Evolutionary conservation across 305 asterid species (phyloP).

Genomic region (Solanum hybrid): DNA sequence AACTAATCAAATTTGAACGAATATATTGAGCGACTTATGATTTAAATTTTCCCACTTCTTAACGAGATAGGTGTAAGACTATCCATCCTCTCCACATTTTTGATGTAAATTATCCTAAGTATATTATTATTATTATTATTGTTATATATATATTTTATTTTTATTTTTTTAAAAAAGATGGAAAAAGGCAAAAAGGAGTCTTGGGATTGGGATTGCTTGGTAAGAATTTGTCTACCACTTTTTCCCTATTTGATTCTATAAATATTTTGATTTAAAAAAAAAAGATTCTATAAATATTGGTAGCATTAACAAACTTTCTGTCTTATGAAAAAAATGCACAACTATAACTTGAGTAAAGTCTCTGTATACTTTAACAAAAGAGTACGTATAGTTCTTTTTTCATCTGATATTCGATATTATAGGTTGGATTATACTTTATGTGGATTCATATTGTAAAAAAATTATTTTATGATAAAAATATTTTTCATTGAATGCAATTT

Average conservation of each 20-base stretch:
- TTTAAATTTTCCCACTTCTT: neutral
- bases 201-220: neutral
- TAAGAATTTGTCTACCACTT: neutral
- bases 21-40: too few species aligned
- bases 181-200: neutral
- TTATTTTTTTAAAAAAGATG: too few species aligned
- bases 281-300: too few species aligned
- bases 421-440: neutral
- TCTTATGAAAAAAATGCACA: neutral
- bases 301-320: neutral
- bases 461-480: too few species aligned
- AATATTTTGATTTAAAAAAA: too few species aligned
- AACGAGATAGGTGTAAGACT: neutral
- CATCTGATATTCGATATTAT: neutral
- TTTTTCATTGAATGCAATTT: too few species aligned
- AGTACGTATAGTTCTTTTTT: neutral
- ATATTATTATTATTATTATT: too few species aligned
- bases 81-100: too few species aligned
- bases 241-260: neutral
- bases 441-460: accelerated
- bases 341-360: neutral
- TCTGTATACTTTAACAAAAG: neutral
- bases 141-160: too few species aligned
- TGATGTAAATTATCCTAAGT: neutral
- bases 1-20: too few species aligned